Evolutionary conservation across 495 filamentous ascomycete species (phyloP), one percentile per base, ranked within the genome.

Genomic region (Aspergillus bridgeri): DNA sequence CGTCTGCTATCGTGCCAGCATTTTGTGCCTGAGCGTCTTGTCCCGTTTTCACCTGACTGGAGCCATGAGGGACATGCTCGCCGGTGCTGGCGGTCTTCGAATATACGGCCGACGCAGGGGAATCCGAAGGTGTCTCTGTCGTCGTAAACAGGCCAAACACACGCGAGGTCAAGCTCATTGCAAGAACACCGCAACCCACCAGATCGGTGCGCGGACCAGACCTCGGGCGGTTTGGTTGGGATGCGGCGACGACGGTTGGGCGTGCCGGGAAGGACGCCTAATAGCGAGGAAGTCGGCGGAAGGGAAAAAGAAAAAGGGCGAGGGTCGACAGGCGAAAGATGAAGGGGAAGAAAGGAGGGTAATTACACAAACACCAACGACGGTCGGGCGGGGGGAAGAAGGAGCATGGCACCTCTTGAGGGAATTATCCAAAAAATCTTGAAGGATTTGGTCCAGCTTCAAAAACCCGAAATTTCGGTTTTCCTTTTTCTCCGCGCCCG

Each of bases 151-250:
- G 66, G 60, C 69, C 65, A 64, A 71, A 70, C 48, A 78, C 69
- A 62, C 74, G 73, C 66, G 72, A 75, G 60, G 74, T 73, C 67
- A 75, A 65, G 67, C 74, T 78, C 75, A 78, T 78, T 68, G 71
- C 75, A 78, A 69, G 62, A 65, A 68, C 58, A 66, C 65, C 69
- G 61, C 57, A 67, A 60, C 63, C 73, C 65, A 68, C 61, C 61
- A 59, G 62, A 61, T 64, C 59, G 65, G 67, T 67, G 68, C 66
- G 66, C 65, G 69, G 63, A 60, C 68, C 62, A 69, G 65, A 65
- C 62, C 66, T 63, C 63, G 61, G 61, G 57, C 58, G 33, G 33
- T 38, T 38, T 38, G 33, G 57, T 61, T 63, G 63, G 62, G 63
- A 64, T 69, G 61, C 61, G 61, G 56, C 56, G 60, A 60, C 57